Conservation (phyloP, 768 basidiomycete genomes). For the Leccinum arenicola region DNA sequence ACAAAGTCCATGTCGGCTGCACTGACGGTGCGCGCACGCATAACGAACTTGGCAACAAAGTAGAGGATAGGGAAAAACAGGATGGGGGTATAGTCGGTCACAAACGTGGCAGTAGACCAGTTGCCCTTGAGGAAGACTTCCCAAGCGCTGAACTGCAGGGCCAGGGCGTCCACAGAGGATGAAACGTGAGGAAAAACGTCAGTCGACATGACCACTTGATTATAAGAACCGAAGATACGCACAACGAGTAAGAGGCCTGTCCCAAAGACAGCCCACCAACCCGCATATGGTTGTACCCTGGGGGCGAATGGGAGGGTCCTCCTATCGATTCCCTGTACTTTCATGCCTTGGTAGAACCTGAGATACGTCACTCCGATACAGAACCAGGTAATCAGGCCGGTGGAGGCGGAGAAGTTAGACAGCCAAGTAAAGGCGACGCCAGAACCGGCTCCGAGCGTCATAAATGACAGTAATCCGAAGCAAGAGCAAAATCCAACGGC, state of each 20-base stretch:
- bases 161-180: not conserved
- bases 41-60: constrained; percentile 24
- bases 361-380: constrained; percentile 45
- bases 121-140: constrained; percentile 38
- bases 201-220: not conserved
- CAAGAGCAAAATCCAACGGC: constrained; percentile 29
- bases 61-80: constrained; percentile 48
- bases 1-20: constrained; percentile 27
- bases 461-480: constrained; percentile 39
- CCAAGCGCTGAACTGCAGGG: constrained; percentile 38
- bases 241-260: constrained; percentile 35
- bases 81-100: constrained; percentile 43
- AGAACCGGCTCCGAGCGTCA: constrained; percentile 38
- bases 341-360: constrained; percentile 45
- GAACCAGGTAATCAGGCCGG: constrained; percentile 46
- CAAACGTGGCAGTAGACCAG: constrained; percentile 39
- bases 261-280: constrained; percentile 35
- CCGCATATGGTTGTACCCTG: constrained; percentile 40
- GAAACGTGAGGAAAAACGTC: not conserved
- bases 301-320: constrained; percentile 44
- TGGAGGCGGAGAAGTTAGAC: constrained; percentile 32
- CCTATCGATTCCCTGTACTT: constrained; percentile 48
- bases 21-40: constrained; percentile 5
- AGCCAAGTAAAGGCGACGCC: constrained; percentile 44
- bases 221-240: constrained; percentile 10